Evolutionary conservation across 169 alveolate genomes (phyloP).

Genomic region (Cryptosporidium xiaoi): DNA sequence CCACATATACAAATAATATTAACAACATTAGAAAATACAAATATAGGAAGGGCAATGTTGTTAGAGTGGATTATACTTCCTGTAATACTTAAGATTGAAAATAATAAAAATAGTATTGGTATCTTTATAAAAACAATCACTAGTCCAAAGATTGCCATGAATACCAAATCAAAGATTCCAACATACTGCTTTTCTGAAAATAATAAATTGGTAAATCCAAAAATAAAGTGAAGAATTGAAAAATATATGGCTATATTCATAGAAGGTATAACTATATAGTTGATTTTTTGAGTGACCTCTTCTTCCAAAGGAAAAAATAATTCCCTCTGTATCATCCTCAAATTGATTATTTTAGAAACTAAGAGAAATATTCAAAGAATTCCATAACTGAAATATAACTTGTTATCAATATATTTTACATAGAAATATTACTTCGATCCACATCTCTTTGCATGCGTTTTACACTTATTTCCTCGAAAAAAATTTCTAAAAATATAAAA

Average conservation of each 20-base stretch:
- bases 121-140: neutral
- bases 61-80: conserved; percentile 7
- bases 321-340: neutral
- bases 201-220: conserved; percentile 25
- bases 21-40: conserved; percentile 18
- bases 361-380: too few species aligned
- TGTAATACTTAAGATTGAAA: conserved; percentile 17
- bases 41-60: neutral
- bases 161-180: conserved; percentile 33
- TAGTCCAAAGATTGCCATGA: conserved; percentile 8
- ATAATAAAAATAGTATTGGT: conserved; percentile 16
- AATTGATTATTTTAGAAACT: too few species aligned
- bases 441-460: too few species aligned
- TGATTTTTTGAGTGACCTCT: neutral
- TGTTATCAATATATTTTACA: too few species aligned
- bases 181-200: neutral
- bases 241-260: conserved; percentile 9
- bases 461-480: too few species aligned
- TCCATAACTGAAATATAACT: too few species aligned
- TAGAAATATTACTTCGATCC: too few species aligned
- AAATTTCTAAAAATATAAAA: too few species aligned
- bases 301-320: conserved; percentile 24
- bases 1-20: conserved; percentile 23
- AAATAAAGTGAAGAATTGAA: neutral
- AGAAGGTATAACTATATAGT: neutral